Evolutionary conservation across 495 filamentous ascomycete genomes (phyloP).

Genomic region (Extremus antarcticus): DNA sequence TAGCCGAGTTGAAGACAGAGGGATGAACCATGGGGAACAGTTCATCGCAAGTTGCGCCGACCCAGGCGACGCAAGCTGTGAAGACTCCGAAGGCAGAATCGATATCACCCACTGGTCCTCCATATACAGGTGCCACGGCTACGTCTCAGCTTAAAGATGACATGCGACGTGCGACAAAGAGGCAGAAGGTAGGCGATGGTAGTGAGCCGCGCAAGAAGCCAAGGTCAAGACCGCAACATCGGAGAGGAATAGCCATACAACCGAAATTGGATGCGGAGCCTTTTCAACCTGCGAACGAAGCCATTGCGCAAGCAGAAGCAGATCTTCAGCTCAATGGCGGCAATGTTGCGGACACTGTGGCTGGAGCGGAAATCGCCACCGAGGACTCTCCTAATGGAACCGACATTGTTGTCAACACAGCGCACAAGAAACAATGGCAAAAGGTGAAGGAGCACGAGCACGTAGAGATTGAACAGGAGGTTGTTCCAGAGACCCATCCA

Average conservation of each 20-base stretch:
- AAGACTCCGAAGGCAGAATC: background rate
- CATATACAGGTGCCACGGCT: background rate
- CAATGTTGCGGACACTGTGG: background rate
- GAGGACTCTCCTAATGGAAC: background rate
- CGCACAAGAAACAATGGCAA: background rate
- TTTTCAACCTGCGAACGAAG: background rate
- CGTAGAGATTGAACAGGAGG: background rate
- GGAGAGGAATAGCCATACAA: constrained; percentile 1
- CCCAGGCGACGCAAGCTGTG: background rate
- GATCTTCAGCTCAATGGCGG: background rate
- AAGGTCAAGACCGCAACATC: background rate
- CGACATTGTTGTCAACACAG: background rate
- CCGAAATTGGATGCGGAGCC: background rate
- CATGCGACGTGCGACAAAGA: background rate
- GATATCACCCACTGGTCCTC: too few species aligned
- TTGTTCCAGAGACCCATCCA: background rate
- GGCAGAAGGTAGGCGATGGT: background rate
- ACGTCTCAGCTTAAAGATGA: background rate
- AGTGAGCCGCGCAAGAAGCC: background rate
- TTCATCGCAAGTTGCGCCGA: background rate
- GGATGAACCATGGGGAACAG: background rate
- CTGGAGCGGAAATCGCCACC: background rate
- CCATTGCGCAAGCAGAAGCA: background rate
- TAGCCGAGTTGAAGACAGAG: background rate
- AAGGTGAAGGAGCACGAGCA: background rate